phyloP scores from a whole-genome alignment of 129 eudicot species.

The Dittrichia graveolens region DNA sequence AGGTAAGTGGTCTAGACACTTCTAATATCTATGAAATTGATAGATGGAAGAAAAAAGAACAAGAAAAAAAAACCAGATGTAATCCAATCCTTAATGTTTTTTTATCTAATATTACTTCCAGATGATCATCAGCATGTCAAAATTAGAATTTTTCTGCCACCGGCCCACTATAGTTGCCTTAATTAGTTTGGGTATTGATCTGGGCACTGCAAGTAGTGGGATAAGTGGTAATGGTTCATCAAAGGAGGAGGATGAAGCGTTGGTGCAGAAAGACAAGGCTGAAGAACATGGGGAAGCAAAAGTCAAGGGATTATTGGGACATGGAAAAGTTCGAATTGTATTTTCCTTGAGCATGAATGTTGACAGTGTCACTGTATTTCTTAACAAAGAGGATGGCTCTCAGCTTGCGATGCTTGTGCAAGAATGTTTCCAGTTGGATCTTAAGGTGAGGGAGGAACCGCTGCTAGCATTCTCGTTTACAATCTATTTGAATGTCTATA shows the following conservation, averaged over 20 bases:
- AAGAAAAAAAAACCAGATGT: background rate
- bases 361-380: slow-evolving; percentile 74
- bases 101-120: slow-evolving; percentile 38
- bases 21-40: slow-evolving; percentile 9
- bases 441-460: slow-evolving; percentile 57
- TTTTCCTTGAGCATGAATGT: slow-evolving; percentile 76
- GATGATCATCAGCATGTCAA: slow-evolving; percentile 90
- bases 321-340: slow-evolving; percentile 85
- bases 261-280: slow-evolving; percentile 46
- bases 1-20: slow-evolving; percentile 46
- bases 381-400: slow-evolving; percentile 86
- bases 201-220: slow-evolving; percentile 55
- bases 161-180: slow-evolving; percentile 92
- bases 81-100: slow-evolving; percentile 20
- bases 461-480: background rate
- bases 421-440: slow-evolving; percentile 83
- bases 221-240: slow-evolving; percentile 28
- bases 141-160: slow-evolving; percentile 81
- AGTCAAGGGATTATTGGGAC: slow-evolving; percentile 82
- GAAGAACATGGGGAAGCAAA: slow-evolving; percentile 55
- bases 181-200: slow-evolving; percentile 75
- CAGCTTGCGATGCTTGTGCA: slow-evolving; percentile 95
- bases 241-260: slow-evolving; percentile 39
- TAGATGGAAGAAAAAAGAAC: background rate
- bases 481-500: background rate